These are phyloP conservation scores for Cercospora beticola DNA, from an alignment of 2,329 filamentous ascomycete genomes.

Conservation along the genomic window DNA sequence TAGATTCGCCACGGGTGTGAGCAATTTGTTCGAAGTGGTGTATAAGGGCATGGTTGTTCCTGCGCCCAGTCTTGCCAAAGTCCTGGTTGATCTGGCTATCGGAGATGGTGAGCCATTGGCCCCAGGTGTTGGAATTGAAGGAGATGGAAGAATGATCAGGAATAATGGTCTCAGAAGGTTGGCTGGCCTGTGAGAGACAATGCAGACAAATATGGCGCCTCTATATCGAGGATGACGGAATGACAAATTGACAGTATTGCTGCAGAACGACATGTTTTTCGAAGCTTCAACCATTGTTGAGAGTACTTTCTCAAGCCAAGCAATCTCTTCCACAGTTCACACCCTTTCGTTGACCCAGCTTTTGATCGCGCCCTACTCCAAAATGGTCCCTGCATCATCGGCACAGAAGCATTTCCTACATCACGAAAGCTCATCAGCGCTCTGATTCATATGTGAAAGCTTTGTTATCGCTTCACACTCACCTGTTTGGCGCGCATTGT, in stretches of 20 bases:
- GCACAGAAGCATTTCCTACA: constrained; percentile 20
- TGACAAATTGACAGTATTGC: no score
- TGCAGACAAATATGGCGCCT: no score
- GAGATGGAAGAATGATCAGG: constrained; percentile 41
- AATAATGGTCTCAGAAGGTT: constrained; percentile 46
- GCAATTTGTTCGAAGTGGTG: constrained; percentile 30
- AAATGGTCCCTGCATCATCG: constrained; percentile 14
- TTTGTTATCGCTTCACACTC: no score
- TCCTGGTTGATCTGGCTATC: constrained; percentile 51
- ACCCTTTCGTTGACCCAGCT: no score
- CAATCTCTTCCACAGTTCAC: no score
- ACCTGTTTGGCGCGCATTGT: constrained; percentile 21
- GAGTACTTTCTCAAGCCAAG: no score
- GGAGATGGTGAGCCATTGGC: constrained; percentile 46
- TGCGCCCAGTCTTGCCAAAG: constrained; percentile 50
- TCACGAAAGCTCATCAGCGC: background rate
- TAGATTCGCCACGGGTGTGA: constrained; percentile 16
- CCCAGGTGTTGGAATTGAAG: constrained; percentile 39
- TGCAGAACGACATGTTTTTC: no score
- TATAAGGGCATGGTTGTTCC: constrained; percentile 43
- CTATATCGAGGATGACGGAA: no score
- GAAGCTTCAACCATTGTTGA: no score
- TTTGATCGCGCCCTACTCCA: no score
- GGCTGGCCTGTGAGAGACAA: constrained; percentile 23
- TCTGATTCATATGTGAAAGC: no score